phyloP scores from a whole-genome alignment of 306 rosid genomes.

The Rubus parviflorus region DNA sequence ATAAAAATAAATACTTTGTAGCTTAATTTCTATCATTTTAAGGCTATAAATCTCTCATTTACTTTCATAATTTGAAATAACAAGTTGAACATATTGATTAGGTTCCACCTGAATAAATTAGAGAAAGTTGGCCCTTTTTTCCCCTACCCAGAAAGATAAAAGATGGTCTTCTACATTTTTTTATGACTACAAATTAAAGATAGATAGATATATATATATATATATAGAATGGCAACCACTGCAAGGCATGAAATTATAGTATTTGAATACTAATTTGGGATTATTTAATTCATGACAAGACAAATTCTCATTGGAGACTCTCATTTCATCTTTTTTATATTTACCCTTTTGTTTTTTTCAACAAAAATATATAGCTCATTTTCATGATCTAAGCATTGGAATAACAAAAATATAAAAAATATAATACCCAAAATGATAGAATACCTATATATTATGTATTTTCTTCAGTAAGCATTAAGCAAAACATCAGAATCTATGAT shows the following conservation, averaged over 20 bases:
- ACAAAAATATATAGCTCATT: background rate
- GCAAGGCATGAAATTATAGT: background rate
- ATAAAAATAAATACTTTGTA: background rate
- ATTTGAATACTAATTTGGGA: background rate
- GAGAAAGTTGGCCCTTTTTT: background rate
- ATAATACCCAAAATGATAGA: background rate
- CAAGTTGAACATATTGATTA: background rate
- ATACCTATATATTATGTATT: background rate
- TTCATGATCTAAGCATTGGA: background rate
- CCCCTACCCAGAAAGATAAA: background rate
- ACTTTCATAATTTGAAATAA: background rate
- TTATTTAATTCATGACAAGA: background rate
- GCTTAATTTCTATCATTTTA: background rate
- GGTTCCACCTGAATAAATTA: background rate
- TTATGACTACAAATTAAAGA: background rate
- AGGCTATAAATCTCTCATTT: background rate
- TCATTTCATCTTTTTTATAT: background rate
- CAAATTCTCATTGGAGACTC: background rate
- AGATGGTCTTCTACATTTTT: background rate
- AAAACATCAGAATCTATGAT: background rate
- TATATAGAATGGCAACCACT: background rate
- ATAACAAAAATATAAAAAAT: background rate
- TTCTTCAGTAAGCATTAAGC: background rate
- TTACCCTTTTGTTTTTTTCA: background rate
- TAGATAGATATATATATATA: no score